Percentiles rank a stretch among this genome's conserved stretches.
These are phyloP conservation scores for Gossypium stocksii DNA, from an alignment of 345 rosid species.

Conservation along the genomic window DNA sequence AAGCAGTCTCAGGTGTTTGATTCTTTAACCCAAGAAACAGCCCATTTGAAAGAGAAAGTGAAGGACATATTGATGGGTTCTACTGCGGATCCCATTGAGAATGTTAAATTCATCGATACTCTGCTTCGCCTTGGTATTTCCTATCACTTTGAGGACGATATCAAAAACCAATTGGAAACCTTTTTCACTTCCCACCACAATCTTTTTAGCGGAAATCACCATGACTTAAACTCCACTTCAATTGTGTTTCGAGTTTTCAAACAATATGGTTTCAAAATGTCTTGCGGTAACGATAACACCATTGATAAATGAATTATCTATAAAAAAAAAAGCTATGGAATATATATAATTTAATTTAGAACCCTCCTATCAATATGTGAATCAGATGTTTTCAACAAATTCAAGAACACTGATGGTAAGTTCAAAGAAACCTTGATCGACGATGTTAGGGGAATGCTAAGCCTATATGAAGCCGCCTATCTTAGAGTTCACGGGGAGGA, in stretches of 20 bases:
- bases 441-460: conserved; percentile 2
- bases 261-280: neutral
- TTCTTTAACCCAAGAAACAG: neutral
- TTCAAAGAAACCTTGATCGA: neutral
- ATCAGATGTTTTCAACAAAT: neutral
- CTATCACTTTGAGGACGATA: neutral
- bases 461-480: neutral
- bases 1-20: neutral
- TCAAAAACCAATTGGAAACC: neutral
- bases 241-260: neutral
- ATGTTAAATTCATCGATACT: neutral
- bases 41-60: neutral
- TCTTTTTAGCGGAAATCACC: neutral
- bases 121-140: neutral
- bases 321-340: neutral
- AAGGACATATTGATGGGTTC: neutral
- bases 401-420: neutral
- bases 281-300: neutral
- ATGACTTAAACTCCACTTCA: neutral
- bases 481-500: neutral
- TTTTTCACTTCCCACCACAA: neutral
- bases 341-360: neutral
- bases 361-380: neutral
- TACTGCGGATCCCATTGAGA: neutral
- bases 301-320: neutral